Conservation (phyloP, 75 land plant species). For the Selaginella tamariscina region DNA sequence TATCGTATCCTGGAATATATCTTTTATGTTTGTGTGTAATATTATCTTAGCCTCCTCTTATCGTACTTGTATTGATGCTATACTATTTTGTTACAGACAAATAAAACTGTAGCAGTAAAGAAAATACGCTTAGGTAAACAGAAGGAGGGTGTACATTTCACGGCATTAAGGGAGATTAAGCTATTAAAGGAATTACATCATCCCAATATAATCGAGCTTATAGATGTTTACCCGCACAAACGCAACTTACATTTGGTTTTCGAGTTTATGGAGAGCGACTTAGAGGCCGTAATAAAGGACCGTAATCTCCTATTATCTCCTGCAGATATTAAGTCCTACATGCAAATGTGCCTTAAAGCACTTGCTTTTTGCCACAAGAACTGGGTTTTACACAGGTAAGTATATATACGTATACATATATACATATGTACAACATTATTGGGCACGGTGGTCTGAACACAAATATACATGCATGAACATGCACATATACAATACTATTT, state of each 20-base stretch:
- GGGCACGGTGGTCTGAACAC: too few species aligned
- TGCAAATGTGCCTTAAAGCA: conserved; percentile 19
- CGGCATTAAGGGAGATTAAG: conserved; percentile 3
- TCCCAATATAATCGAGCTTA: conserved; percentile 8
- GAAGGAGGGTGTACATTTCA: conserved; percentile 1
- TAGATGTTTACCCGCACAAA: conserved; percentile 6
- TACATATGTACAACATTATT: too few species aligned
- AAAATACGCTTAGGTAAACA: conserved; percentile 14
- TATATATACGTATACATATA: too few species aligned
- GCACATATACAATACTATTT: too few species aligned
- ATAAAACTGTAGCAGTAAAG: conserved; percentile 82
- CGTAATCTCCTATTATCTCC: not conserved
- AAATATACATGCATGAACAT: too few species aligned
- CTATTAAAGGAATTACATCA: conserved; percentile 4
- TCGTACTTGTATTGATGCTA: not conserved
- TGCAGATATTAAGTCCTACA: conserved; percentile 4
- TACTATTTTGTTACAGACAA: conserved; percentile 42
- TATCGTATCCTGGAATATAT: too few species aligned
- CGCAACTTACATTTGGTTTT: not conserved
- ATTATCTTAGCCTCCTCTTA: too few species aligned
- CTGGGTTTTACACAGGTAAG: conserved; percentile 11
- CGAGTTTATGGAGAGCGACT: conserved; percentile 9
- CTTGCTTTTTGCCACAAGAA: conserved; percentile 32
- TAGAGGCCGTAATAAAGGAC: conserved; percentile 1
- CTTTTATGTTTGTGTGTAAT: too few species aligned